A percentile compares a stretch with the other conserved stretches of the same genome.
Evolutionary conservation across 2,329 filamentous ascomycete genomes (phyloP).

Genomic region (Pseudogymnoascus sp.): DNA sequence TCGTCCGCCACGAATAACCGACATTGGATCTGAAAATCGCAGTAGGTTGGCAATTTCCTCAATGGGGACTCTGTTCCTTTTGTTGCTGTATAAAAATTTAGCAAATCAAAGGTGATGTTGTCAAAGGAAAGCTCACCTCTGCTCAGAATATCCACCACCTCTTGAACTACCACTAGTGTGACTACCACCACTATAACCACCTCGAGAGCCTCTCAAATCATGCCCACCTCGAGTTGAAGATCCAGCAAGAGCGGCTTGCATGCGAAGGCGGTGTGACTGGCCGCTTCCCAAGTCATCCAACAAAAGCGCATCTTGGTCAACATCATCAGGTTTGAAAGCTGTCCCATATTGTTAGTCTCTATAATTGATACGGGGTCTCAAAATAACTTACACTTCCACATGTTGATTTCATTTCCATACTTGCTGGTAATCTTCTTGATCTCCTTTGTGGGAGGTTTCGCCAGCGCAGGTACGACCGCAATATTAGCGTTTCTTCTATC

Average conservation of each 20-base stretch:
- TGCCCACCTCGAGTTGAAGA: background rate
- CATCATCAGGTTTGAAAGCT: conserved; percentile 9
- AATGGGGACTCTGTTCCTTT: background rate
- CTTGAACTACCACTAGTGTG: background rate
- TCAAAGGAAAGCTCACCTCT: background rate
- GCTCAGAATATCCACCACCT: background rate
- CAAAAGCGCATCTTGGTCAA: conserved; percentile 6
- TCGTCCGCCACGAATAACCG: background rate
- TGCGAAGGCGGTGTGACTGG: conserved; percentile 9
- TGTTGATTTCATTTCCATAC: background rate
- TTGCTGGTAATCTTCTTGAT: background rate
- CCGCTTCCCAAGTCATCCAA: conserved; percentile 3
- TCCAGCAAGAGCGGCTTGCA: background rate
- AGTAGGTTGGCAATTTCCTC: conserved; percentile 6
- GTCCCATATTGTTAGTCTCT: background rate
- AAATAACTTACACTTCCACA: background rate
- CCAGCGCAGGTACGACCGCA: background rate
- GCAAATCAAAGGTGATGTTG: background rate
- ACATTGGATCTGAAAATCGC: background rate
- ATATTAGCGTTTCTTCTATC: background rate
- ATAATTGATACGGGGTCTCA: background rate
- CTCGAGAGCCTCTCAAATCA: background rate
- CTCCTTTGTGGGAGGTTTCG: background rate
- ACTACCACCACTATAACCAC: background rate
- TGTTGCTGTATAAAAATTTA: background rate